Conservation (phyloP, 2,329 filamentous ascomycete genomes). For the Talaromyces funiculosus region DNA sequence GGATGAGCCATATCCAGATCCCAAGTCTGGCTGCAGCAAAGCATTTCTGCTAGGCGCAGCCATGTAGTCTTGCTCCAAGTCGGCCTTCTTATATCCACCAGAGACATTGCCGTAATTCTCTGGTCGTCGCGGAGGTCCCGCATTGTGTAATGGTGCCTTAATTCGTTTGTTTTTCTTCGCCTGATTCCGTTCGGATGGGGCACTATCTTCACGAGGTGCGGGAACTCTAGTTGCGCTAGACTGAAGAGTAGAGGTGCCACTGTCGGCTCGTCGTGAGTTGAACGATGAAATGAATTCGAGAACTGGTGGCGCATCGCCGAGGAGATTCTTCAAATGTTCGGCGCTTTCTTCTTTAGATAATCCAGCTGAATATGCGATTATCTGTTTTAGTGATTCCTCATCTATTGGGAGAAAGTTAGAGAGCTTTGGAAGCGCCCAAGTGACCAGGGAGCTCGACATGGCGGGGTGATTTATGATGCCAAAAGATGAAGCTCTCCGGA, state of each 20-base stretch:
- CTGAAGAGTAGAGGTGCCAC: conserved; percentile 20
- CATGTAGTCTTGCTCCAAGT: conserved; percentile 68
- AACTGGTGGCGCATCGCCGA: conserved; percentile 75
- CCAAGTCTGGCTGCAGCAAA: conserved; percentile 31
- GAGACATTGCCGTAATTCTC: conserved; percentile 59
- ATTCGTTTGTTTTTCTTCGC: conserved; percentile 52
- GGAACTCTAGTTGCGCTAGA: conserved; percentile 6
- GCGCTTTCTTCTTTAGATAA: conserved; percentile 72
- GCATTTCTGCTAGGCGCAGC: conserved; percentile 49
- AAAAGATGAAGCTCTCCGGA: neutral
- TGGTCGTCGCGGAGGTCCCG: conserved; percentile 57
- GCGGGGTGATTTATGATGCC: neutral
- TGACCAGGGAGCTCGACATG: conserved; percentile 33
- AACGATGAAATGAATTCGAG: conserved; percentile 67
- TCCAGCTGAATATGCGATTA: conserved; percentile 73
- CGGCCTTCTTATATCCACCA: conserved; percentile 72
- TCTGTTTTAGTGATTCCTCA: conserved; percentile 74
- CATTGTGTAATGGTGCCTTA: conserved; percentile 55
- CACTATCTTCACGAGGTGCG: conserved; percentile 11
- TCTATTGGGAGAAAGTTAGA: conserved; percentile 77
- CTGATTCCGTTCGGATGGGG: conserved; percentile 27
- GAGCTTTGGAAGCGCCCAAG: conserved; percentile 65
- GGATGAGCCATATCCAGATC: conserved; percentile 33
- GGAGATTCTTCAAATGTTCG: conserved; percentile 78
- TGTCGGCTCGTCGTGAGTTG: conserved; percentile 58